Evolutionary conservation across 441 rosid species (phyloP), one percentile per base, ranked within the genome.

Genomic region (Erysimum cheiri): DNA sequence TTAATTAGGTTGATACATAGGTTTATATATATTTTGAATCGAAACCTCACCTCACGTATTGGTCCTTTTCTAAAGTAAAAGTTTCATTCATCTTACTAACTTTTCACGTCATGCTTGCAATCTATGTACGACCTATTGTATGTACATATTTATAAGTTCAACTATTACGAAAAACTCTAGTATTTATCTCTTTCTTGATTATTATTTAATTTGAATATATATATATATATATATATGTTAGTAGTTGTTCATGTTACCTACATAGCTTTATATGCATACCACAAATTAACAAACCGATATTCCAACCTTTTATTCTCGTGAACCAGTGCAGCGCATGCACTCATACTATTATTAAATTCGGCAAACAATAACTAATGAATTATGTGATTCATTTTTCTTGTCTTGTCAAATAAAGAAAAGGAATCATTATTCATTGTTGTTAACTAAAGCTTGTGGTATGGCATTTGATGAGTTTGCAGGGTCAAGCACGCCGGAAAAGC

Each of bases 401-500:
- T 35, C 56, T 43, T 35, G 6, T 39, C 70, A 61, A 19, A 62
- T 35, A 74, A 68, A 61, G 78, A 37, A 68, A 54, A 53, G 17
- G 7, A 33, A 60, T 10, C 19, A 64, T 36, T 72, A 47, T 57
- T 40, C 57, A 46, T 49, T 54, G 52, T 54, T 44, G 36, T 54
- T 46, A 9, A 55, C 31, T 60, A 55, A 62, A 47, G 64, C 58
- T 68, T 32, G 39, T 58, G 47, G 48, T 67, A 41, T 66, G 68
- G 62, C 8, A 52, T 69, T 31, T 62, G 47, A 69, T 68, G 66
- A 37, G 39, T n/a, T 24, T 63, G 50, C 71, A 88, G 93, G 85
- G 53, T 41, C 81, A 48, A 70, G 81, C 84, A 82, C 67, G 83
- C 85, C 84, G 31, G 97, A 85, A 63, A 81, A 87, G 83, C 64